Evolutionary conservation across 1,139 yeast species (phyloP).

Genomic region (Yamadazyma epiphylla): DNA sequence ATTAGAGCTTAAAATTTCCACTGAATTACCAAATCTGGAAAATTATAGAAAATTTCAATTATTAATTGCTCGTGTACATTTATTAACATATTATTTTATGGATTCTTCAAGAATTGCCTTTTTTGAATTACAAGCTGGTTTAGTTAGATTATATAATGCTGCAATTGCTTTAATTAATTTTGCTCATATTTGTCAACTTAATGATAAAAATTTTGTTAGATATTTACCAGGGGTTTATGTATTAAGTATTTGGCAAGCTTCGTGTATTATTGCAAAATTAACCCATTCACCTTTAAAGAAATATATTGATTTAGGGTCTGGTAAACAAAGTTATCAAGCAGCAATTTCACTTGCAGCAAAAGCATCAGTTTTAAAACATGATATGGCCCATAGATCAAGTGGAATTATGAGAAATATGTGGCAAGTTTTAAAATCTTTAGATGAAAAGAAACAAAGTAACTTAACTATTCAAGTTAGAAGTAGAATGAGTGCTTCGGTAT

Average conservation of each 20-base stretch:
- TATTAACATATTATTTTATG: conserved; percentile 76
- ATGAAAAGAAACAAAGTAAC: conserved; percentile 35
- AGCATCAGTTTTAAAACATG: conserved; percentile 86
- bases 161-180: conserved; percentile 70
- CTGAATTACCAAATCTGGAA: conserved; percentile 37
- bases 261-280: conserved; percentile 76
- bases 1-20: conserved; percentile 51
- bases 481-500: conserved; percentile 87
- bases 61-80: conserved; percentile 70
- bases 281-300: conserved; percentile 69
- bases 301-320: conserved; percentile 66
- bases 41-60: conserved; percentile 67
- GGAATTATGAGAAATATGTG: conserved; percentile 94
- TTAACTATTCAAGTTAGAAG: conserved; percentile 61
- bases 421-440: conserved; percentile 69
- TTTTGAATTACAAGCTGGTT: conserved; percentile 69
- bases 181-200: conserved; percentile 56
- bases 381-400: conserved; percentile 86
- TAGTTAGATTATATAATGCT: conserved; percentile 74
- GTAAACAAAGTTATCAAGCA: conserved; percentile 64
- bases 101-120: conserved; percentile 55
- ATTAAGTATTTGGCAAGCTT: conserved; percentile 85
- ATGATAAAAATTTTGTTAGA: conserved; percentile 60
- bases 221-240: conserved; percentile 84
- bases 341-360: conserved; percentile 70